phyloP scores from a whole-genome alignment of 768 basidiomycete genomes.

The Tricholoma flavovirens region DNA sequence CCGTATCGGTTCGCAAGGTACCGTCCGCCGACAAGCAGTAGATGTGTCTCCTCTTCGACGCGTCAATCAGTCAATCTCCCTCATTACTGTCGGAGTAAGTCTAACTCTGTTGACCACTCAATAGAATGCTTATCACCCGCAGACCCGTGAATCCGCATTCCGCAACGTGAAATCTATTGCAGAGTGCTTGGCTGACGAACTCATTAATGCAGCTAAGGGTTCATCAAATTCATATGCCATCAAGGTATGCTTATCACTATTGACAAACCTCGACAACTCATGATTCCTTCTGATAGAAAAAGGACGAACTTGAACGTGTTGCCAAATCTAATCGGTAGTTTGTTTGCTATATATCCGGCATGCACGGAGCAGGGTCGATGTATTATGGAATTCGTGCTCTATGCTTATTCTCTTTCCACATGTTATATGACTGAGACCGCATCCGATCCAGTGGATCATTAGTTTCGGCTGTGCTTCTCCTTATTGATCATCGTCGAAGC shows the following conservation, averaged over 20 bases:
- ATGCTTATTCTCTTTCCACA: not conserved
- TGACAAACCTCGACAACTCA: not conserved
- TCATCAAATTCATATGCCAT: conserved; percentile 99
- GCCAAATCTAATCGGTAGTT: conserved; percentile 99
- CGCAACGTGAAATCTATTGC: conserved; percentile 99
- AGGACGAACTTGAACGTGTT: conserved; percentile 99
- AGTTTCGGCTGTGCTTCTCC: too few species aligned
- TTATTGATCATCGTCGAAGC: too few species aligned
- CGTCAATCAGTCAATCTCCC: conserved; percentile 95
- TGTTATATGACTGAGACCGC: too few species aligned
- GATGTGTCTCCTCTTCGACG: conserved; percentile 98
- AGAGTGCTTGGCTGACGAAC: conserved; percentile 97
- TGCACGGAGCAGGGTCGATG: not conserved
- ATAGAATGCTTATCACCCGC: conserved; percentile 5
- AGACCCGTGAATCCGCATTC: conserved; percentile 99
- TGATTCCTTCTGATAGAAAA: conserved; percentile 58
- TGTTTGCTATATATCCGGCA: conserved; percentile 7
- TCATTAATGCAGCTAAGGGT: conserved; percentile 99
- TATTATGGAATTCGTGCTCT: not conserved
- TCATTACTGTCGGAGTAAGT: conserved; percentile 93
- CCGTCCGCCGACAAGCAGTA: conserved; percentile 98
- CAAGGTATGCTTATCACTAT: conserved; percentile 55
- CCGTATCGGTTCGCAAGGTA: conserved; percentile 99
- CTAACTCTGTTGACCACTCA: not conserved
- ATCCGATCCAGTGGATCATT: too few species aligned